Evolutionary conservation across 2,329 filamentous ascomycete genomes (phyloP).

Genomic region (Grosmannia serpens): DNA sequence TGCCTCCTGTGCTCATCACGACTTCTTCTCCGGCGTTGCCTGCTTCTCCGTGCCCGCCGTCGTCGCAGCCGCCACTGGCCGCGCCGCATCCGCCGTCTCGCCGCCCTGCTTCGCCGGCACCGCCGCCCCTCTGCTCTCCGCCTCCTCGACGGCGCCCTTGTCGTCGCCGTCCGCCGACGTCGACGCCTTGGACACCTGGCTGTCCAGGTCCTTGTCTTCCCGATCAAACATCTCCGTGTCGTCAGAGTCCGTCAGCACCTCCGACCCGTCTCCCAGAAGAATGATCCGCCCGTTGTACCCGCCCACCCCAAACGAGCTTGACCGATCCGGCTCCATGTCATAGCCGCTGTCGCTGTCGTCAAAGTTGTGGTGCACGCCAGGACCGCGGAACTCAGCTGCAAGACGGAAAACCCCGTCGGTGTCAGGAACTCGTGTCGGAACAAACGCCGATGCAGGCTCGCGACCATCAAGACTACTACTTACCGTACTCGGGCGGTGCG

Average conservation of each 20-base stretch:
- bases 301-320: slow-evolving; percentile 51
- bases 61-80: background rate
- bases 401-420: slow-evolving; percentile 16
- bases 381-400: slow-evolving; percentile 73
- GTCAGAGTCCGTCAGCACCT: slow-evolving; percentile 78
- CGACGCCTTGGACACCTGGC: slow-evolving; percentile 63
- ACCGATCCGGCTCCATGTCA: slow-evolving; percentile 60
- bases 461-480: slow-evolving; percentile 35
- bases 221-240: slow-evolving; percentile 93
- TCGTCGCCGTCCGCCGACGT: slow-evolving; percentile 9
- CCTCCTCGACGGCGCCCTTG: background rate
- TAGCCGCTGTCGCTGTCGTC: slow-evolving; percentile 70
- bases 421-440: slow-evolving; percentile 7
- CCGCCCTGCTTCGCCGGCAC: background rate
- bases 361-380: slow-evolving; percentile 70
- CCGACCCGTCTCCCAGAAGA: slow-evolving; percentile 87
- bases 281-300: slow-evolving; percentile 81
- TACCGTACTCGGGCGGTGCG: slow-evolving; percentile 98
- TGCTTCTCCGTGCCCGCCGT: background rate
- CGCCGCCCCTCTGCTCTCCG: background rate
- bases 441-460: slow-evolving; percentile 9
- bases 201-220: slow-evolving; percentile 76
- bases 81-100: background rate
- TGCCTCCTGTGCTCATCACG: background rate
- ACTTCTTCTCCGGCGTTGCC: background rate